These are phyloP conservation scores for Candida yuanshanica DNA, from an alignment of 805 yeast species.

Conservation along the genomic window DNA sequence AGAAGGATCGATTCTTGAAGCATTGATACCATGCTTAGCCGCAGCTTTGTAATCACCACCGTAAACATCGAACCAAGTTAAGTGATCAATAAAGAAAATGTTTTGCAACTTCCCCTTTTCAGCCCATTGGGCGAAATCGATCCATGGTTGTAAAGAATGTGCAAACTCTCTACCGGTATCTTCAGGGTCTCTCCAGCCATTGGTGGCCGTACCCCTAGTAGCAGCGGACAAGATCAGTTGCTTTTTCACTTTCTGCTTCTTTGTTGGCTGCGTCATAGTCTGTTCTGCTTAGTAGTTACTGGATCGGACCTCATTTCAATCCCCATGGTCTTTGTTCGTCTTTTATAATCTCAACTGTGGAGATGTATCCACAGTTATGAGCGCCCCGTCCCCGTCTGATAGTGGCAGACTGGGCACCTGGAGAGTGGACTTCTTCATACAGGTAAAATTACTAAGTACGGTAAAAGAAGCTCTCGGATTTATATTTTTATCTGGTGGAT, in stretches of 20 bases:
- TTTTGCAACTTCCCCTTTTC: constrained; percentile 34
- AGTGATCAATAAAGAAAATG: constrained; percentile 33
- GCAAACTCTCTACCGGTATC: background rate
- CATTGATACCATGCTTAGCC: constrained; percentile 22
- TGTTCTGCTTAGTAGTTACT: background rate
- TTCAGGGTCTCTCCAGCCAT: background rate
- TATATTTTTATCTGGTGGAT: no score
- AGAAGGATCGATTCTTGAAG: constrained; percentile 31
- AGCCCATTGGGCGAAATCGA: constrained; percentile 30
- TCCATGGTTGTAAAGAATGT: constrained; percentile 21
- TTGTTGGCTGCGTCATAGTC: background rate
- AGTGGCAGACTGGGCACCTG: no score
- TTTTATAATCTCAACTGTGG: background rate
- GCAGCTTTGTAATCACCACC: constrained; percentile 32
- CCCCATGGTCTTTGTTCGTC: background rate
- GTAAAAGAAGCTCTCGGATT: no score
- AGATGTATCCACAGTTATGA: background rate
- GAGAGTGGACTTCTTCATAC: no score
- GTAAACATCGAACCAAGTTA: constrained; percentile 35
- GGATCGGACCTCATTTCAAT: background rate
- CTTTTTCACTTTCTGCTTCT: background rate
- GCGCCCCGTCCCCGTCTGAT: no score
- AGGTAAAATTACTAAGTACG: no score
- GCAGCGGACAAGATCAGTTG: background rate
- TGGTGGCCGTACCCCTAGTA: background rate